phyloP scores from a whole-genome alignment of 2,329 filamentous ascomycete species.

The Dactylella cylindrospora region DNA sequence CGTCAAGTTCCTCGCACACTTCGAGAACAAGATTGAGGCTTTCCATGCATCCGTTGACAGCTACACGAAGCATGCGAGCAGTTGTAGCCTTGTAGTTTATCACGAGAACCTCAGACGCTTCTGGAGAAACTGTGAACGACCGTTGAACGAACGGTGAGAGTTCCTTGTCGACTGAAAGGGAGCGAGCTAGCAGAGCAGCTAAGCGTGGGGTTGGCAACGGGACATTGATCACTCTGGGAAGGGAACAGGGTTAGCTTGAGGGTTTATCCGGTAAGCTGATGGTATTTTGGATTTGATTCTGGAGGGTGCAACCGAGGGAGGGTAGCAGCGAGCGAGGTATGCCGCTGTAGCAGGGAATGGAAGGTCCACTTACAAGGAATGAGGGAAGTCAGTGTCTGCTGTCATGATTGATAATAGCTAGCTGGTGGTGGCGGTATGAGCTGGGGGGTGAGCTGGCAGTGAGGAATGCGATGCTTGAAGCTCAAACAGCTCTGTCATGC shows the following conservation, averaged over 20 bases:
- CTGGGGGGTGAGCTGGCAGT: conserved; percentile 14
- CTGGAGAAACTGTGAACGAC: conserved; percentile 56
- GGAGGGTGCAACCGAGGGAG: too few relatives aligned
- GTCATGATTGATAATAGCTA: neutral
- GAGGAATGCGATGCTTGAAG: neutral
- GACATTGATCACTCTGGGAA: conserved; percentile 66
- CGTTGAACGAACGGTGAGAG: conserved; percentile 80
- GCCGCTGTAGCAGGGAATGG: conserved; percentile 19
- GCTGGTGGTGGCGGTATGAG: neutral
- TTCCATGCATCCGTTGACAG: conserved; percentile 95
- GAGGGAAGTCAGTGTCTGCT: conserved; percentile 14
- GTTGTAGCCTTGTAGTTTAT: conserved; percentile 84
- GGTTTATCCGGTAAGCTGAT: too few relatives aligned
- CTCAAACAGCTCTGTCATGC: too few relatives aligned
- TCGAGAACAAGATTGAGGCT: conserved; percentile 79
- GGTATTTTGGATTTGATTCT: too few relatives aligned
- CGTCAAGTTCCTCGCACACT: conserved; percentile 72
- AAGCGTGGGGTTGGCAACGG: conserved; percentile 83
- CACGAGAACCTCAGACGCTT: conserved; percentile 52
- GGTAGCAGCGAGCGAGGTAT: too few relatives aligned
- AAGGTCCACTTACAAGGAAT: conserved; percentile 34
- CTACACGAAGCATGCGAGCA: conserved; percentile 92
- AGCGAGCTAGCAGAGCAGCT: conserved; percentile 66
- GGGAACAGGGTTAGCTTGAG: conserved; percentile 5
- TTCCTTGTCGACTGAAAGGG: conserved; percentile 79